These are phyloP conservation scores for Rugosomyces carneus DNA, from an alignment of 1,284 basidiomycete species.

Conservation along the genomic window DNA sequence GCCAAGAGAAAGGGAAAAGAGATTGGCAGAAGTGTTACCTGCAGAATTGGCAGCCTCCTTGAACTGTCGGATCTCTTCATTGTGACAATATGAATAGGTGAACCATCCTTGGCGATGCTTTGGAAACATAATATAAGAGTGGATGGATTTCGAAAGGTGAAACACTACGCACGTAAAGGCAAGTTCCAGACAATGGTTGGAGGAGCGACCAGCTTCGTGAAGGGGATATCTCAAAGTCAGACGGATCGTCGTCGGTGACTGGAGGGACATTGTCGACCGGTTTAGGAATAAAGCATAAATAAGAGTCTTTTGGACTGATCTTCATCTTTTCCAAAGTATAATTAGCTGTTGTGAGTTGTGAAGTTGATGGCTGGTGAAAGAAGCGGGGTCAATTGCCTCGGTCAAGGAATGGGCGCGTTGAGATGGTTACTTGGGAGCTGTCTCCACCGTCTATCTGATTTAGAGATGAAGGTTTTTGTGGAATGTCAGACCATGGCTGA, in stretches of 20 bases:
- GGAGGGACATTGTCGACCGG: constrained; percentile 42
- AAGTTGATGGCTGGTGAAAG: constrained; percentile 20
- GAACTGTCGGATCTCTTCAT: constrained; percentile 85
- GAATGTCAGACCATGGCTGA: constrained; percentile 46
- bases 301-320: constrained; percentile 59
- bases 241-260: constrained; percentile 38
- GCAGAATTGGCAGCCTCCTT: constrained; percentile 65
- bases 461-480: constrained; percentile 28
- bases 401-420: constrained; percentile 18
- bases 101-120: constrained; percentile 89
- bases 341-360: constrained; percentile 19
- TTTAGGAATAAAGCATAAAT: constrained; percentile 71
- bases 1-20: constrained; percentile 8
- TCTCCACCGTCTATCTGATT: constrained; percentile 48
- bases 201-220: constrained; percentile 75
- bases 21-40: constrained; percentile 36
- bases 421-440: constrained; percentile 13
- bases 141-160: constrained; percentile 17
- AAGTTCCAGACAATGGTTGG: constrained; percentile 67
- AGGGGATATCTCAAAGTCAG: constrained; percentile 54
- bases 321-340: constrained; percentile 64
- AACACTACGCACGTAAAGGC: constrained; percentile 65
- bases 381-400: constrained; percentile 19
- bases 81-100: constrained; percentile 94
- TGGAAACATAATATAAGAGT: constrained; percentile 17